phyloP scores from a whole-genome alignment of 129 eudicot species.

The Flaveria robusta region DNA sequence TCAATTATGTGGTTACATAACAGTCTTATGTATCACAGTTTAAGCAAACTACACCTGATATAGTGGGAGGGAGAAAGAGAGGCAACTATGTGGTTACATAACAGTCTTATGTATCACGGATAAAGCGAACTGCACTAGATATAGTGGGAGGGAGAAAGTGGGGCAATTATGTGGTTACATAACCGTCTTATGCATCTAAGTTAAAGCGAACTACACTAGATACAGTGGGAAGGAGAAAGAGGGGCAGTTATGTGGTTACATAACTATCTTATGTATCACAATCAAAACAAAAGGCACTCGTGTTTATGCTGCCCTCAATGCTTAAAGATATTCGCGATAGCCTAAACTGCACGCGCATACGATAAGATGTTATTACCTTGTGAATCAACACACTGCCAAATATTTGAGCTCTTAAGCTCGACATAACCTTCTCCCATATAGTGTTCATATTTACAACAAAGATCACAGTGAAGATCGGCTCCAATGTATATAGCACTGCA shows the following conservation, averaged over 20 bases:
- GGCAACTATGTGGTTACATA: background rate
- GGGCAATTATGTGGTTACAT: no score
- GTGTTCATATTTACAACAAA: slow-evolving; percentile 84
- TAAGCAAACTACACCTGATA: no score
- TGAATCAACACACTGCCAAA: slow-evolving; percentile 81
- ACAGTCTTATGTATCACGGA: background rate
- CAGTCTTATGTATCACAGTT: no score
- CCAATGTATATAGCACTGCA: slow-evolving; percentile 69
- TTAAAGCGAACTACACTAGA: no score
- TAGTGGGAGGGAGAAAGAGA: background rate
- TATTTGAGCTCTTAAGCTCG: slow-evolving; percentile 90
- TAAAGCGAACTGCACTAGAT: no score
- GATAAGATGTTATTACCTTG: slow-evolving; percentile 52
- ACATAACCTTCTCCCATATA: slow-evolving; percentile 98
- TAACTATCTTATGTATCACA: no score
- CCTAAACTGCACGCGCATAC: slow-evolving; percentile 12
- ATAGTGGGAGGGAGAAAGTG: no score
- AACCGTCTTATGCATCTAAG: background rate
- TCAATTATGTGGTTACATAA: no score
- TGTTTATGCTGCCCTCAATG: background rate
- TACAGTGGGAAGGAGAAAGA: no score
- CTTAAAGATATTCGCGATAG: background rate
- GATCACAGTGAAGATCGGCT: slow-evolving; percentile 81
- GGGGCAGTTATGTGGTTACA: no score
- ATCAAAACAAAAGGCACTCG: background rate